Conservation (phyloP, 1,139 yeast species). For the Debaryomycetaceae sp. region DNA sequence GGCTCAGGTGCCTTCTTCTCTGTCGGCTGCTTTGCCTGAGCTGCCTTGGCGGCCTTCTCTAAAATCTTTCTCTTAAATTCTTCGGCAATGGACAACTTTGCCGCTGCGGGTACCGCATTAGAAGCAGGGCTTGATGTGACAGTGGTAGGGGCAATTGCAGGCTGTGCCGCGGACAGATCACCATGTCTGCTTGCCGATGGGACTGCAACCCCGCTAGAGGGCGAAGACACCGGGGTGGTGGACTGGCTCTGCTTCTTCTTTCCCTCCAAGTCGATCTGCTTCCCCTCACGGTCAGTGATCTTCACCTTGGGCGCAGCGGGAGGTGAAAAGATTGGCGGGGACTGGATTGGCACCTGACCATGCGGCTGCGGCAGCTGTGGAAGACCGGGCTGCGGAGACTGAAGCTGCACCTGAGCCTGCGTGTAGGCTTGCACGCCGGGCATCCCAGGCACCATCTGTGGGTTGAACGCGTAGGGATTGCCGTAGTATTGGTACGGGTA, state of each 20-base stretch:
- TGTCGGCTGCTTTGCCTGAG: constrained; percentile 9
- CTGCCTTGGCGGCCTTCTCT: constrained; percentile 14
- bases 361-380: constrained; percentile 2
- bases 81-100: constrained; percentile 17
- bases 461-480: constrained; percentile 8
- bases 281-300: constrained; percentile 46
- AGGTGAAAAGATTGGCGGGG: constrained; percentile 4
- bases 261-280: constrained; percentile 42
- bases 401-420: constrained; percentile 9
- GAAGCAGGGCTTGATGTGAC: constrained; percentile 11
- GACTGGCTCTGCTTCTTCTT: constrained; percentile 26
- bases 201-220: constrained; percentile 10
- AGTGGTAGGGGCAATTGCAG: constrained; percentile 12
- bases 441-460: constrained; percentile 9
- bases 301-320: constrained; percentile 18
- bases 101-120: constrained; percentile 11
- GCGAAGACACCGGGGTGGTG: constrained; percentile 16
- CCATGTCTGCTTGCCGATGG: constrained; percentile 9
- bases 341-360: no score
- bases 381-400: constrained; percentile 6
- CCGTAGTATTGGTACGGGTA: constrained; percentile 10
- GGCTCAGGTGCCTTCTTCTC: constrained; percentile 9
- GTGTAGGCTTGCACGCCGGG: constrained; percentile 9
- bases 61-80: constrained; percentile 17
- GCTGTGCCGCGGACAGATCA: constrained; percentile 8